Evolutionary conservation across 129 eudicot species (phyloP).

Genomic region (Centrapalus pauciflorus): DNA sequence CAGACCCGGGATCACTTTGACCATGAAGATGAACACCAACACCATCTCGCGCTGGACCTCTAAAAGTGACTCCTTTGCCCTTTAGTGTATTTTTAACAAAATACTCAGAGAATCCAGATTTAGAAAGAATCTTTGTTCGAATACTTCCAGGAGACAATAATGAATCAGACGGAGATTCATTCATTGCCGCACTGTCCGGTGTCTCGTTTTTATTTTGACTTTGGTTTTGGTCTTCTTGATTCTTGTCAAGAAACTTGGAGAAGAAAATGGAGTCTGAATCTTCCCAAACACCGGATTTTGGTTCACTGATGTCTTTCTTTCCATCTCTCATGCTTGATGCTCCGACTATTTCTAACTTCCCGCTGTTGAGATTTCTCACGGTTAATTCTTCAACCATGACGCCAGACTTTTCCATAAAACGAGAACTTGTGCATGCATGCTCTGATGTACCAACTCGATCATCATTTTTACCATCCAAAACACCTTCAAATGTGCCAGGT

Average conservation of each 20-base stretch:
- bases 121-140: constrained; percentile 70
- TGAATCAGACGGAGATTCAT: constrained; percentile 20
- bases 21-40: constrained; percentile 15
- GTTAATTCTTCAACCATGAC: constrained; percentile 73
- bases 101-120: constrained; percentile 69
- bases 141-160: constrained; percentile 42
- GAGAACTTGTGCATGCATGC: constrained; percentile 58
- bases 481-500: constrained; percentile 26
- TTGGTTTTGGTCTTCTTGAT: constrained; percentile 22
- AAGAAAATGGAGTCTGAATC: constrained; percentile 32
- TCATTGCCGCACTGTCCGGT: constrained; percentile 12
- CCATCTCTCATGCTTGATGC: constrained; percentile 40
- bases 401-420: constrained; percentile 38
- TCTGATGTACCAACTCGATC: constrained; percentile 51
- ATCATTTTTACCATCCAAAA: constrained; percentile 35
- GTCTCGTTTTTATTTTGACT: constrained; percentile 12
- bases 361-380: constrained; percentile 41
- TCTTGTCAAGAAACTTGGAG: constrained; percentile 30
- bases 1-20: constrained; percentile 27
- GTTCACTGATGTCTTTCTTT: constrained; percentile 14
- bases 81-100: constrained; percentile 59
- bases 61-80: constrained; percentile 60
- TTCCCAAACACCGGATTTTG: constrained; percentile 31
- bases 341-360: constrained; percentile 43
- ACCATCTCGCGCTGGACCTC: constrained; percentile 39